Conservation (phyloP, 129 eudicot genomes). For the Saussurea involucrata region DNA sequence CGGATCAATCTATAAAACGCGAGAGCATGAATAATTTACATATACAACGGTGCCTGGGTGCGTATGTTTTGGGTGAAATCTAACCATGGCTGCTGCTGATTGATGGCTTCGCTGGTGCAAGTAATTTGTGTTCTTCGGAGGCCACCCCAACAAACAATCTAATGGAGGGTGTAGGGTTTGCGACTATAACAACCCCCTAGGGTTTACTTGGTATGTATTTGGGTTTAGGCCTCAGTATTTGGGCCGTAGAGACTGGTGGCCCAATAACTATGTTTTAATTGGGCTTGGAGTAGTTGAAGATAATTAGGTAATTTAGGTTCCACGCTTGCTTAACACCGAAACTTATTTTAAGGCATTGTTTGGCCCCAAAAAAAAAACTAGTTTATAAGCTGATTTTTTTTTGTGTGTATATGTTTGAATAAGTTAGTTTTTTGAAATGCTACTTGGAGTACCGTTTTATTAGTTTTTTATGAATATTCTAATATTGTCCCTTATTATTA, state of each 20-base stretch:
- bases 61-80: neutral
- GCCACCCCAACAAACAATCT: conserved; percentile 22
- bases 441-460: no score
- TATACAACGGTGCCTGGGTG: neutral
- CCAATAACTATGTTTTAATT: neutral
- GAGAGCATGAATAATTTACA: neutral
- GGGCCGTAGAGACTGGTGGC: conserved; percentile 5
- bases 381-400: no score
- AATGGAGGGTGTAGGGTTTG: conserved; percentile 26
- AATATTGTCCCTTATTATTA: no score
- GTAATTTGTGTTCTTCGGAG: conserved; percentile 16
- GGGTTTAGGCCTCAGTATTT: neutral
- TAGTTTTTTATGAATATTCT: no score
- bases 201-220: neutral
- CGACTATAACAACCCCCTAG: conserved; percentile 15
- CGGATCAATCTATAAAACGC: neutral
- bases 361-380: no score
- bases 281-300: neutral
- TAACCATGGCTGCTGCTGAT: conserved; percentile 25
- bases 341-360: no score
- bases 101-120: conserved; percentile 11
- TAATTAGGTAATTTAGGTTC: no score
- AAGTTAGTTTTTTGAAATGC: no score
- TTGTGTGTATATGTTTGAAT: no score
- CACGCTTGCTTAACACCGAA: no score